These are phyloP conservation scores for Hypoxylon sp. DNA, from an alignment of 2,329 filamentous ascomycete genomes.

Conservation along the genomic window DNA sequence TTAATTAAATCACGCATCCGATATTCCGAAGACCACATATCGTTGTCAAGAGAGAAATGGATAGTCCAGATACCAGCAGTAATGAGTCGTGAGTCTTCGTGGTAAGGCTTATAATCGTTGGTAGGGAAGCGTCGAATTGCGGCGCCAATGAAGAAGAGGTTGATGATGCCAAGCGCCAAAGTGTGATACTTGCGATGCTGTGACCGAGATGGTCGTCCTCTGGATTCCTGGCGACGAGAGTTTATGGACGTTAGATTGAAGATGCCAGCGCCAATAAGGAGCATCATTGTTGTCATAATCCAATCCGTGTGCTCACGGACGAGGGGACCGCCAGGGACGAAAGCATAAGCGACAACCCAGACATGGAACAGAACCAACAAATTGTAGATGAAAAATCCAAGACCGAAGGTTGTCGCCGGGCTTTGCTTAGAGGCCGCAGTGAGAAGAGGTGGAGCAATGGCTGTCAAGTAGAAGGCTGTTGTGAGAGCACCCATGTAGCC, in stretches of 20 bases:
- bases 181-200: conserved; percentile 68
- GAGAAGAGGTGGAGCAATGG: conserved; percentile 81
- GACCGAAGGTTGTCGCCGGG: conserved; percentile 85
- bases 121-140: conserved; percentile 93
- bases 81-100: conserved; percentile 86
- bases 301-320: conserved; percentile 96
- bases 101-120: conserved; percentile 92
- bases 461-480: conserved; percentile 85
- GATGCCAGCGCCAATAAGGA: conserved; percentile 86
- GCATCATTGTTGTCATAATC: conserved; percentile 91
- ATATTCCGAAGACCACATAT: conserved; percentile 98
- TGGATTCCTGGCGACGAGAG: conserved; percentile 58
- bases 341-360: conserved; percentile 98
- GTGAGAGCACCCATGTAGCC: conserved; percentile 89
- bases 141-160: conserved; percentile 83
- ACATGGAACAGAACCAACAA: conserved; percentile 96
- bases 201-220: conserved; percentile 54
- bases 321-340: conserved; percentile 92
- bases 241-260: conserved; percentile 76
- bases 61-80: conserved; percentile 99
- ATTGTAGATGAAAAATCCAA: conserved; percentile 93
- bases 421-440: conserved; percentile 81
- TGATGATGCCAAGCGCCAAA: conserved; percentile 77
- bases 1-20: conserved; percentile 92
- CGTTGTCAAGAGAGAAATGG: conserved; percentile 97